phyloP scores from a whole-genome alignment of 305 asterid genomes.

The Fraxinus ornus region DNA sequence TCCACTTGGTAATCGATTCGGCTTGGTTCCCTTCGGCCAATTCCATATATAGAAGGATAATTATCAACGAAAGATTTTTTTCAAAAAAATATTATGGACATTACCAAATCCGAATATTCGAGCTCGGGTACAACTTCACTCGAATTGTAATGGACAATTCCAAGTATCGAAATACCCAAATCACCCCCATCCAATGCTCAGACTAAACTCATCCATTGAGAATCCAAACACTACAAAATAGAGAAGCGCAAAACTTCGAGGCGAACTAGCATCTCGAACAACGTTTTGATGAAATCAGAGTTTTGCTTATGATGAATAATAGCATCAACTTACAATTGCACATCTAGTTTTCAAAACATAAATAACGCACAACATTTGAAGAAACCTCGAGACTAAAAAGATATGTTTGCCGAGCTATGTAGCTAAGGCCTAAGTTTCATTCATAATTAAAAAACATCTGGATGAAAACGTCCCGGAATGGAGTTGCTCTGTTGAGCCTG shows the following conservation, averaged over 20 bases:
- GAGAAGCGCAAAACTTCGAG: neutral
- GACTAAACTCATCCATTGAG: neutral
- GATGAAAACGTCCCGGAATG: conserved; percentile 61
- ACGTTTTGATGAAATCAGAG: neutral
- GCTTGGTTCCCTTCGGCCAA: too few relatives aligned
- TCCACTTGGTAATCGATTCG: too few relatives aligned
- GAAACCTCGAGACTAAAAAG: neutral
- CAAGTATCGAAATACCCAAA: neutral
- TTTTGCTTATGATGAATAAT: neutral
- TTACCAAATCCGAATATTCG: neutral
- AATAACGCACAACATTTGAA: neutral
- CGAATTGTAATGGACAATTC: too few relatives aligned
- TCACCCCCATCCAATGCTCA: neutral
- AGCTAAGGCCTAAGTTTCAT: neutral
- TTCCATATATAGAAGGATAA: too few relatives aligned
- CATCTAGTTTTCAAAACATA: neutral
- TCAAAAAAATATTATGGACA: neutral
- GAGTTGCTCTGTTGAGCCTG: conserved; percentile 66
- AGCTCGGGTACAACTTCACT: neutral
- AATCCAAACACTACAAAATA: neutral
- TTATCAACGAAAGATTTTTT: neutral
- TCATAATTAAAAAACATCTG: conserved; percentile 60
- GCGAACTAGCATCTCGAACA: neutral
- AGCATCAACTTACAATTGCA: neutral
- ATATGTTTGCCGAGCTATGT: neutral